Evolutionary conservation across 2,329 filamentous ascomycete genomes (phyloP).

Genomic region (Cercospora sesami): DNA sequence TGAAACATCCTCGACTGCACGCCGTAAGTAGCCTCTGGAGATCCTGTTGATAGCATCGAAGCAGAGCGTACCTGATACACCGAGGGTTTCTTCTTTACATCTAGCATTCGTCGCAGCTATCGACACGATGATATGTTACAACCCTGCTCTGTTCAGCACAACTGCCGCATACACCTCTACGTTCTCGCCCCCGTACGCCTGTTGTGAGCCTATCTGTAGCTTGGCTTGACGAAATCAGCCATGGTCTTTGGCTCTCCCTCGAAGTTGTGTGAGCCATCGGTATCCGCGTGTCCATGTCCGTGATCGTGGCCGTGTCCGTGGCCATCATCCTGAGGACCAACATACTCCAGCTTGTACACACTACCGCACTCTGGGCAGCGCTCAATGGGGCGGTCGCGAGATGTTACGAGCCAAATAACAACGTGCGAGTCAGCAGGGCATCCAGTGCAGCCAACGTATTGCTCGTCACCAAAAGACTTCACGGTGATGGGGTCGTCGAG

Average conservation of each 20-base stretch:
- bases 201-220: conserved; percentile 70
- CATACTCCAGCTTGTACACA: conserved; percentile 97
- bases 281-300: conserved; percentile 48
- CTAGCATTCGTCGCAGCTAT: conserved; percentile 23
- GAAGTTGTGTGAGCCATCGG: conserved; percentile 55
- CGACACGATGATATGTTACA: conserved; percentile 23
- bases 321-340: conserved; percentile 76
- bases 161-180: conserved; percentile 10
- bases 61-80: neutral
- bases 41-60: neutral
- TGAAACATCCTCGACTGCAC: neutral
- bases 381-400: conserved; percentile 85
- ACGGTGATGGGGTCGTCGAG: conserved; percentile 87
- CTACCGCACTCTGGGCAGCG: conserved; percentile 96
- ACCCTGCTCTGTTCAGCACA: conserved; percentile 16
- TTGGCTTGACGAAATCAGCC: conserved; percentile 90
- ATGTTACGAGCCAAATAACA: conserved; percentile 85
- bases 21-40: neutral
- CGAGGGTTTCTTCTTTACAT: conserved; percentile 3
- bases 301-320: conserved; percentile 52
- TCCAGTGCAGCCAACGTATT: conserved; percentile 95
- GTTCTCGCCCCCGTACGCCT: neutral
- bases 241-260: conserved; percentile 89
- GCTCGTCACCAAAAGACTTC: conserved; percentile 90
- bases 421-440: conserved; percentile 87